These are phyloP conservation scores for Leccinum subrobustum DNA, from an alignment of 1,284 basidiomycete species.

Conservation along the genomic window DNA sequence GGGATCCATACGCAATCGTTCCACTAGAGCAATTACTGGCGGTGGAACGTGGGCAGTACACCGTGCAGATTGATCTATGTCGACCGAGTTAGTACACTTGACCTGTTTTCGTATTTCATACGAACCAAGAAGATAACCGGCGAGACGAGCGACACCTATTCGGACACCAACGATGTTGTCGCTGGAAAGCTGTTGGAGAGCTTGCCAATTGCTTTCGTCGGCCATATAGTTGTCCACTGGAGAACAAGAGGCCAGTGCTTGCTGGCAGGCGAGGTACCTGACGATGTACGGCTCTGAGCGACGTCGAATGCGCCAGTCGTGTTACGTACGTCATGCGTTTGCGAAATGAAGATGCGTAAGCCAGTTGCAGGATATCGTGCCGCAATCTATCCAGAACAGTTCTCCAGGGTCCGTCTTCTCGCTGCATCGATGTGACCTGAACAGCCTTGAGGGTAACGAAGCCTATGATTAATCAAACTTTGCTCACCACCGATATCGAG, in stretches of 20 bases:
- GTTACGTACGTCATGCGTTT: constrained; percentile 71
- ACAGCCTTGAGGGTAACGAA: constrained; percentile 12
- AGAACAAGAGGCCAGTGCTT: constrained; percentile 53
- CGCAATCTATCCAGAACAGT: constrained; percentile 41
- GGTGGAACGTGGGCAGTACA: constrained; percentile 25
- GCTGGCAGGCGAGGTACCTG: constrained; percentile 72
- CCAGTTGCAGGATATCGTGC: constrained; percentile 54
- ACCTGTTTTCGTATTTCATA: constrained; percentile 8
- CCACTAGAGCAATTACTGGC: constrained; percentile 38
- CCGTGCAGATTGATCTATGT: constrained; percentile 26
- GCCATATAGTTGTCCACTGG: constrained; percentile 42
- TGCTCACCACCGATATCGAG: constrained; percentile 49
- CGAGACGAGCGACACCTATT: constrained; percentile 76
- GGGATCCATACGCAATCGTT: constrained; percentile 45
- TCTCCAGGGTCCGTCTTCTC: constrained; percentile 24
- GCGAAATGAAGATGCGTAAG: constrained; percentile 56
- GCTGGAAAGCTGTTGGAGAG: constrained; percentile 56
- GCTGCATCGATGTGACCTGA: constrained; percentile 24
- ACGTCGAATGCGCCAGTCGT: constrained; percentile 9
- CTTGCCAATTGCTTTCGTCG: constrained; percentile 54
- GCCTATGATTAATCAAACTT: background rate
- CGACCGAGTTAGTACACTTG: constrained; percentile 10
- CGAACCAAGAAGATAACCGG: constrained; percentile 56
- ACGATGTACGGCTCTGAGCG: constrained; percentile 4
- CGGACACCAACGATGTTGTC: constrained; percentile 87